Conservation (phyloP, 257 asterid genomes). For the Solanum neorickii region DNA sequence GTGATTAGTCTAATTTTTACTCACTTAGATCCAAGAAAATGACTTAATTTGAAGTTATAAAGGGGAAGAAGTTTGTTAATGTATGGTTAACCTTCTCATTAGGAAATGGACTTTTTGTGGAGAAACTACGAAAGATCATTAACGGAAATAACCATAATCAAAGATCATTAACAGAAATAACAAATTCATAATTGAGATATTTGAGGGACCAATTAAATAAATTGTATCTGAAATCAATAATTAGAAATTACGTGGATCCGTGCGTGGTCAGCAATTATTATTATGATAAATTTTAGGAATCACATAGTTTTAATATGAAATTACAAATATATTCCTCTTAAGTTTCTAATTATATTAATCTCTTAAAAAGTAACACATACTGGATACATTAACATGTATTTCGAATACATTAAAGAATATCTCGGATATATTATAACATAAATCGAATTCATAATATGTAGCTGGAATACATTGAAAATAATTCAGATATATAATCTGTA, state of each 20-base stretch:
- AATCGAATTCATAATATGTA: too few species aligned
- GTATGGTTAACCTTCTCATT: neutral
- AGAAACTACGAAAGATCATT: neutral
- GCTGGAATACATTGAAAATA: too few species aligned
- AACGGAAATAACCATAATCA: neutral
- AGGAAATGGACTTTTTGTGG: neutral
- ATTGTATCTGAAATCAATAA: neutral
- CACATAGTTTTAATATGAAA: too few species aligned
- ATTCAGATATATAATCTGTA: accelerated
- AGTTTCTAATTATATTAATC: too few species aligned
- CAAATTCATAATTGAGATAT: neutral
- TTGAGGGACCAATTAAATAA: neutral
- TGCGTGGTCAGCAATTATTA: neutral
- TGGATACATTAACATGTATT: too few species aligned
- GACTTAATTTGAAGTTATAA: neutral
- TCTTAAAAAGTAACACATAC: too few species aligned
- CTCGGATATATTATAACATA: too few species aligned
- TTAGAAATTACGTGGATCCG: neutral
- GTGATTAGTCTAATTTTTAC: neutral
- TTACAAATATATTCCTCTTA: too few species aligned
- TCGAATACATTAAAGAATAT: too few species aligned
- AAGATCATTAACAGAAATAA: neutral
- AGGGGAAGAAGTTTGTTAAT: neutral
- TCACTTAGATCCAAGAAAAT: neutral
- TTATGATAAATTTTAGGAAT: too few species aligned